These are phyloP conservation scores for Cutaneotrichosporon sp. DNA, from an alignment of 1,284 basidiomycete genomes.

Conservation along the genomic window DNA sequence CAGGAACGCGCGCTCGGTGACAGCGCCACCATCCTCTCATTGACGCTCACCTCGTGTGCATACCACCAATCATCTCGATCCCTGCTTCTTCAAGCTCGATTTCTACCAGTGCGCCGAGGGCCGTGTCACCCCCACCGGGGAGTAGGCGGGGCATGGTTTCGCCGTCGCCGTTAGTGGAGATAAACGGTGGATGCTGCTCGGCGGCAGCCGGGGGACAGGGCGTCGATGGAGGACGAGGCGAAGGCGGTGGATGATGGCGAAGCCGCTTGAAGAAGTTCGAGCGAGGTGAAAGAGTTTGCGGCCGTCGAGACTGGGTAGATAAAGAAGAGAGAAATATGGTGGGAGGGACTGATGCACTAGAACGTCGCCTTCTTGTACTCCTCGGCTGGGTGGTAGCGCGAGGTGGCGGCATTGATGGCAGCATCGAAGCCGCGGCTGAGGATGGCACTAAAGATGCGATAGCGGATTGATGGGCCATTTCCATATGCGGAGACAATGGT, in stretches of 20 bases:
- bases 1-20: neutral
- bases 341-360: neutral
- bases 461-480: too few relatives aligned
- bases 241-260: too few relatives aligned
- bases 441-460: too few relatives aligned
- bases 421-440: neutral
- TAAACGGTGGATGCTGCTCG: too few relatives aligned
- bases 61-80: neutral
- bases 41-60: neutral
- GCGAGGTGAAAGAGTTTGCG: too few relatives aligned
- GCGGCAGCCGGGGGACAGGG: too few relatives aligned
- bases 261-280: too few relatives aligned
- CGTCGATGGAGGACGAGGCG: neutral
- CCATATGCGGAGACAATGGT: too few relatives aligned
- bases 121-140: neutral
- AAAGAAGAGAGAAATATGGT: too few relatives aligned
- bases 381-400: neutral
- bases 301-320: too few relatives aligned
- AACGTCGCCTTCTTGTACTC: slow-evolving; percentile 1
- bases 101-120: neutral
- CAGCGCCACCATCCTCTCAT: too few relatives aligned
- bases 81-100: neutral
- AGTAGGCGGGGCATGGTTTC: neutral
- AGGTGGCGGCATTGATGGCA: neutral
- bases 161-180: too few relatives aligned